Percentiles rank a stretch among this genome's conserved stretches.
Conservation (phyloP, 148 eudicot species). For the Agrostemma githago region DNA sequence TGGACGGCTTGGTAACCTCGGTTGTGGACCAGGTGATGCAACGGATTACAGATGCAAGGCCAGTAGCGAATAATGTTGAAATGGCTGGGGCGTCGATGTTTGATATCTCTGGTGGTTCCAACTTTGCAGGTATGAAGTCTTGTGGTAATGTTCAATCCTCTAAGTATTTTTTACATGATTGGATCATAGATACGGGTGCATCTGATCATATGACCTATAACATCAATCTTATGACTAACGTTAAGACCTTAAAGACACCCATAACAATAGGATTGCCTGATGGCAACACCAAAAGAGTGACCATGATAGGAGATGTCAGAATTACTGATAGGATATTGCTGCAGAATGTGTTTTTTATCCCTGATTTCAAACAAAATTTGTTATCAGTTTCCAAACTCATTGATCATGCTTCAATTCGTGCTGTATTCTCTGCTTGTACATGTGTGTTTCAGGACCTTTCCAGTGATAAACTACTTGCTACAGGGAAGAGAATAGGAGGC, state of each 20-base stretch:
- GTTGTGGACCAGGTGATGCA: too few relatives aligned
- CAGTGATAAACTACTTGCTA: neutral
- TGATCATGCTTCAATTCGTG: neutral
- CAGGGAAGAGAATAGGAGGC: neutral
- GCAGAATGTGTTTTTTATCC: neutral
- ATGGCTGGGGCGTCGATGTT: too few relatives aligned
- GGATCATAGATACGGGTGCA: neutral
- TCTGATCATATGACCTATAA: conserved; percentile 12
- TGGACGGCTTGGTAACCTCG: too few relatives aligned
- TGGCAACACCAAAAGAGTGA: neutral
- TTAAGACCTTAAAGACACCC: neutral
- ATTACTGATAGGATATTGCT: neutral
- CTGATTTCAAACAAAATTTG: neutral
- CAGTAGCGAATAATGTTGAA: too few relatives aligned
- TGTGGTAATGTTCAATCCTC: too few relatives aligned
- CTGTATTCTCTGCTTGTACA: neutral
- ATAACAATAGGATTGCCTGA: neutral
- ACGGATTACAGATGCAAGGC: too few relatives aligned
- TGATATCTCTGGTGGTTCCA: too few relatives aligned
- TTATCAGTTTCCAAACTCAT: neutral
- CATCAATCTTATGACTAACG: neutral
- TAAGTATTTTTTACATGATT: neutral
- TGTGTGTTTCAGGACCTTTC: neutral
- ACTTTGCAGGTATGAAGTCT: too few relatives aligned
- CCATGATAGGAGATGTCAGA: neutral